A percentile compares a stretch with the other conserved stretches of the same genome.
Evolutionary conservation across 495 filamentous ascomycete species (phyloP).

Genomic region (Penicillium psychrofluorescens): DNA sequence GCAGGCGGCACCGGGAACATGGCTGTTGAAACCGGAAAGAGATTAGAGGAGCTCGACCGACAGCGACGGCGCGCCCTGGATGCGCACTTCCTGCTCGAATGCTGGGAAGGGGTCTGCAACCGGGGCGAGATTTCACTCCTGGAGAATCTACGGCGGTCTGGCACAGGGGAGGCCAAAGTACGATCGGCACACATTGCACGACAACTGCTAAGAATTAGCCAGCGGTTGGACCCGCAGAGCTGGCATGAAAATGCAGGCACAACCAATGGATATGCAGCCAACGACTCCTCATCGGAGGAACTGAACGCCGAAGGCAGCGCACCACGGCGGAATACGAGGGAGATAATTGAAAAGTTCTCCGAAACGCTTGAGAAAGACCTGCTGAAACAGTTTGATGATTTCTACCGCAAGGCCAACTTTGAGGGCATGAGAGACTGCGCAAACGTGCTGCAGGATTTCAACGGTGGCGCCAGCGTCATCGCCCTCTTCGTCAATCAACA

Average conservation of each 20-base stretch:
- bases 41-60: conserved; percentile 86
- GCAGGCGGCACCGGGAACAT: conserved; percentile 87
- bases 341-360: conserved; percentile 93
- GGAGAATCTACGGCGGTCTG: conserved; percentile 71
- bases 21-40: conserved; percentile 92
- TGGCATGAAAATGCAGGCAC: conserved; percentile 58
- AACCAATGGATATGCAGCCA: conserved; percentile 44
- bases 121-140: conserved; percentile 70
- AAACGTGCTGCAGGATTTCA: conserved; percentile 90
- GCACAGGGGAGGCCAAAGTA: conserved; percentile 78
- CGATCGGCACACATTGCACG: conserved; percentile 84
- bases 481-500: conserved; percentile 97
- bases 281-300: conserved; percentile 27
- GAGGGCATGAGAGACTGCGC: conserved; percentile 96
- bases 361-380: conserved; percentile 94
- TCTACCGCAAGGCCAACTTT: conserved; percentile 87
- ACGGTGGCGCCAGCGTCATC: conserved; percentile 87
- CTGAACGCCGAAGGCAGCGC: conserved; percentile 27
- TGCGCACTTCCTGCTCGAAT: conserved; percentile 89
- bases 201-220: conserved; percentile 81
- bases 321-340: conserved; percentile 61
- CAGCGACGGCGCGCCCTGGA: conserved; percentile 86
- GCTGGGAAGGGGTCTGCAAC: conserved; percentile 90
- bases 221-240: conserved; percentile 67
- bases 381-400: conserved; percentile 92